Evolutionary conservation across 2,329 filamentous ascomycete genomes (phyloP).

Genomic region (Mariannaea sp.): DNA sequence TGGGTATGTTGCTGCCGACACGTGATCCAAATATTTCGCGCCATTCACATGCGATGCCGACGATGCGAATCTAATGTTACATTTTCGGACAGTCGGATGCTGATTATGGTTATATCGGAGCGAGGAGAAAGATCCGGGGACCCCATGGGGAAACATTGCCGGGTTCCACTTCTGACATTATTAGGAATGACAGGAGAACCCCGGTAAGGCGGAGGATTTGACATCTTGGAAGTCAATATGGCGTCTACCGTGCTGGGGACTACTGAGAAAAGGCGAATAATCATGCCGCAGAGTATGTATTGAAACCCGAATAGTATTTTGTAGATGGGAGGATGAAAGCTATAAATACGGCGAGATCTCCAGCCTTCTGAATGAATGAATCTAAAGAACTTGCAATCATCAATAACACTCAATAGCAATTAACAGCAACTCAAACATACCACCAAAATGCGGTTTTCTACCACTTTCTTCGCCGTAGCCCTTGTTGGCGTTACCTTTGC

Average conservation of each 20-base stretch:
- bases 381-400: not conserved
- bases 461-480: constrained; percentile 16
- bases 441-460: constrained; percentile 22
- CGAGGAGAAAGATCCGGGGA: constrained; percentile 18
- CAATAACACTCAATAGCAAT: no score
- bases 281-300: not conserved
- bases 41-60: constrained; percentile 22
- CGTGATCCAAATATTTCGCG: not conserved
- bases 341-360: constrained; percentile 16
- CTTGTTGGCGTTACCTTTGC: constrained; percentile 20
- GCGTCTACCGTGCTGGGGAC: not conserved
- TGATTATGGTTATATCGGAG: not conserved
- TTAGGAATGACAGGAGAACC: constrained; percentile 1
- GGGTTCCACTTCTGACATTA: not conserved
- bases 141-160: constrained; percentile 21
- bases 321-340: not conserved
- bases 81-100: constrained; percentile 24
- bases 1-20: not conserved
- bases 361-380: not conserved
- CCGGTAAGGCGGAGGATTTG: not conserved
- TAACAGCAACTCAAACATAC: not conserved
- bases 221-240: not conserved
- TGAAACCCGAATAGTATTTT: not conserved
- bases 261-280: not conserved
- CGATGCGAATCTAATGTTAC: not conserved